Percentiles rank a stretch among this genome's conserved stretches.
These are phyloP conservation scores for Coprinellus micaceus DNA, from an alignment of 768 basidiomycete species.

Conservation along the genomic window DNA sequence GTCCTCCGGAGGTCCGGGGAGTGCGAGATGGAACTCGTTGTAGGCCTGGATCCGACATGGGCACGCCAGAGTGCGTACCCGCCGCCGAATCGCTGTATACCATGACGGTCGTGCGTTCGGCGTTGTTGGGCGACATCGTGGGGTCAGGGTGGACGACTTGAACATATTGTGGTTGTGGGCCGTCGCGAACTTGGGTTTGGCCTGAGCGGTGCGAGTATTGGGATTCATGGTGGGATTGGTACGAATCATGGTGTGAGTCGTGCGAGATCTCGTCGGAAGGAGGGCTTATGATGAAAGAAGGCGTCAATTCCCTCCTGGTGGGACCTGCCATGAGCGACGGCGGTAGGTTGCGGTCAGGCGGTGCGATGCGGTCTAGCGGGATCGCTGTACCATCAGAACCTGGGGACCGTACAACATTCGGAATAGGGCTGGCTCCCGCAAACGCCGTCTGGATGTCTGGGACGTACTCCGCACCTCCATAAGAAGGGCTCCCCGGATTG, in stretches of 20 bases:
- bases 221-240: not conserved
- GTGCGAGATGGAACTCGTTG: slow-evolving; percentile 11
- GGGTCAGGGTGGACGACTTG: slow-evolving; percentile 10
- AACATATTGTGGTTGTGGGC: slow-evolving; percentile 11
- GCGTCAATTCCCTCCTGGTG: slow-evolving; percentile 19
- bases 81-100: slow-evolving; percentile 20
- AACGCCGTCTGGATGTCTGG: slow-evolving; percentile 24
- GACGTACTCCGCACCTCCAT: slow-evolving; percentile 17
- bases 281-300: slow-evolving; percentile 29
- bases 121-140: slow-evolving; percentile 8
- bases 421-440: slow-evolving; percentile 17
- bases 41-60: slow-evolving; percentile 13
- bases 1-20: slow-evolving; percentile 14
- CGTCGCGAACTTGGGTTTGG: slow-evolving; percentile 17
- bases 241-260: slow-evolving; percentile 9
- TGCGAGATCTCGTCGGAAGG: slow-evolving; percentile 22
- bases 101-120: slow-evolving; percentile 26
- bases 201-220: slow-evolving; percentile 12
- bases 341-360: slow-evolving; percentile 11
- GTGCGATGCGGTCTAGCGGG: too few species aligned
- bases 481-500: slow-evolving; percentile 26
- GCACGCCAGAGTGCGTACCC: slow-evolving; percentile 14
- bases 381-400: not conserved
- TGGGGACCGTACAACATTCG: slow-evolving; percentile 8
- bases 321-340: slow-evolving; percentile 17